Evolutionary conservation across 495 filamentous ascomycete species (phyloP).

Genomic region (Cercophora sp.): DNA sequence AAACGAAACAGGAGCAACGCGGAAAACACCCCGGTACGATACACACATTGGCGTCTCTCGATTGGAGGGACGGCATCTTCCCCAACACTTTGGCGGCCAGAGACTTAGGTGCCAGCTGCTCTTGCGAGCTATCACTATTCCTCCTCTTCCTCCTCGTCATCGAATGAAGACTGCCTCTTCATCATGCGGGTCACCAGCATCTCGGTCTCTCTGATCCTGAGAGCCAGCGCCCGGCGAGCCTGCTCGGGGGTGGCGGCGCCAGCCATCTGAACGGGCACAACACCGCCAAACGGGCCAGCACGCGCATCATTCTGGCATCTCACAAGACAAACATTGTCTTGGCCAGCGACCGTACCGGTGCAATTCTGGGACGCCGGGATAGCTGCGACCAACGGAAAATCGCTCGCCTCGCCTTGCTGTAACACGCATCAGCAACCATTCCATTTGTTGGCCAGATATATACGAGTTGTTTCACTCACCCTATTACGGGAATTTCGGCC

Average conservation of each 20-base stretch:
- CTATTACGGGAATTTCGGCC: constrained; percentile 35
- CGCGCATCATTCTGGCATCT: constrained; percentile 47
- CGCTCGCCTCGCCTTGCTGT: constrained; percentile 32
- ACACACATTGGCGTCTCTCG: too few relatives aligned
- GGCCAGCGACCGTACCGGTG: constrained; percentile 50
- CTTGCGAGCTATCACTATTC: constrained; percentile 3
- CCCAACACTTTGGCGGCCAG: too few relatives aligned
- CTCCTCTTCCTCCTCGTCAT: constrained; percentile 11
- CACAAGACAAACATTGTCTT: constrained; percentile 50
- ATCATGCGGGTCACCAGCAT: not conserved
- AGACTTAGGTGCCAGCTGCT: too few relatives aligned
- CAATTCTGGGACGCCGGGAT: constrained; percentile 47
- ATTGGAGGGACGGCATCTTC: too few relatives aligned
- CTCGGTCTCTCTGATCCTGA: constrained; percentile 3
- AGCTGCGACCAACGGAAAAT: constrained; percentile 41
- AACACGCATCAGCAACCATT: too few relatives aligned
- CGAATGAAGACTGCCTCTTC: constrained; percentile 2
- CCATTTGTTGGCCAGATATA: too few relatives aligned
- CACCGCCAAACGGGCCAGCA: constrained; percentile 53
- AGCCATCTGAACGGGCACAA: constrained; percentile 50
- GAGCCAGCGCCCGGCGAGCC: constrained; percentile 6
- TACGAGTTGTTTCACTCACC: constrained; percentile 6
- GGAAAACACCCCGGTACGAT: too few relatives aligned
- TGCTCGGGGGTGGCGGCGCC: constrained; percentile 3
- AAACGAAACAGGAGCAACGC: too few relatives aligned